Evolutionary conservation across 495 filamentous ascomycete genomes (phyloP).

Genomic region (Lasiosphaeriaceae sp.): DNA sequence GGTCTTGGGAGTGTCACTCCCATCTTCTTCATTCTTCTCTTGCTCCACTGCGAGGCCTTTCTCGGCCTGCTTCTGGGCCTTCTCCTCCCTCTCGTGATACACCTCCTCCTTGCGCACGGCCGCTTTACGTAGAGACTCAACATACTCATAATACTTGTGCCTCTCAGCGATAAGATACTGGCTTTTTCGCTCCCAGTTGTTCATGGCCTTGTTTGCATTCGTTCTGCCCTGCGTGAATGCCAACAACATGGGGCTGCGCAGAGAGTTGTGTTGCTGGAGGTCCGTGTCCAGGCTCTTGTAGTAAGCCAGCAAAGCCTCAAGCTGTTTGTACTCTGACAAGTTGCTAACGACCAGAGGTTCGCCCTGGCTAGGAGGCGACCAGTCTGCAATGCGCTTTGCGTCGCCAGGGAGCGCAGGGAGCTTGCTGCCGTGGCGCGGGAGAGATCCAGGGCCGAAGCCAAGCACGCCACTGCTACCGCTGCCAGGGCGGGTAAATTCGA

Average conservation of each 20-base stretch:
- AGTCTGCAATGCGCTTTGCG: conserved; percentile 79
- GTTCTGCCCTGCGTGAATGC: conserved; percentile 85
- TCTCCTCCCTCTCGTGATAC: conserved; percentile 46
- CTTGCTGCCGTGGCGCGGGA: conserved; percentile 37
- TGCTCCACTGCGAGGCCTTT: too few relatives aligned
- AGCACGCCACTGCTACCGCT: conserved; percentile 68
- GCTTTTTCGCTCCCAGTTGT: conserved; percentile 96
- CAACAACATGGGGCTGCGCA: conserved; percentile 77
- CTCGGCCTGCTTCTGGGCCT: neutral
- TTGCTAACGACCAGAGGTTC: conserved; percentile 81
- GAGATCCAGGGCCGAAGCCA: conserved; percentile 42
- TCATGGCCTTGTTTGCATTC: conserved; percentile 76
- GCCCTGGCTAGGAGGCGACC: conserved; percentile 88
- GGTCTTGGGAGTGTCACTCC: too few relatives aligned
- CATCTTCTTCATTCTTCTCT: too few relatives aligned
- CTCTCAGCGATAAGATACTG: conserved; percentile 90
- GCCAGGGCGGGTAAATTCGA: conserved; percentile 38
- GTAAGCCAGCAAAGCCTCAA: conserved; percentile 68
- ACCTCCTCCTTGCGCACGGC: conserved; percentile 40
- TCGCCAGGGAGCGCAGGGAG: conserved; percentile 89
- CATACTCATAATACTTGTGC: conserved; percentile 93
- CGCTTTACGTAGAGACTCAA: conserved; percentile 65
- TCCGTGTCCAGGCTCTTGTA: conserved; percentile 85
- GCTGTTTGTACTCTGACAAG: conserved; percentile 74
- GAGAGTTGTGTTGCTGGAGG: conserved; percentile 78